Evolutionary conservation across 306 rosid species (phyloP).

Genomic region (Fragaria nilgerrensis): DNA sequence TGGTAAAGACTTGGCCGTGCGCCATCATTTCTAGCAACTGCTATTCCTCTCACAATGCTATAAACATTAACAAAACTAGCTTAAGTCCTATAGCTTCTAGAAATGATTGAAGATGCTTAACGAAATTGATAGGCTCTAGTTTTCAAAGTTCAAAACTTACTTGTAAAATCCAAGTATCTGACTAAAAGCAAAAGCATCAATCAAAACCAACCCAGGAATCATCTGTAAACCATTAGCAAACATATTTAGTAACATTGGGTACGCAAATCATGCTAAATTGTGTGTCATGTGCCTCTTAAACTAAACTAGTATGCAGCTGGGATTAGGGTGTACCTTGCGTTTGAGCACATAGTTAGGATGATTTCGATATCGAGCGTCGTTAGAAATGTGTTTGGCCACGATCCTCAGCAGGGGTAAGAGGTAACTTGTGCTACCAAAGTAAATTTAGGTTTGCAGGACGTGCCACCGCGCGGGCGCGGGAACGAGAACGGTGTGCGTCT

Average conservation of each 20-base stretch:
- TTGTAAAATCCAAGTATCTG: not conserved
- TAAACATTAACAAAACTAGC: too few relatives aligned
- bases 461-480: too few relatives aligned
- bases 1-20: not conserved
- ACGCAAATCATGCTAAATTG: not conserved
- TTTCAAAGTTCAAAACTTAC: not conserved
- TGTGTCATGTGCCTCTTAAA: too few relatives aligned
- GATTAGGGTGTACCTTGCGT: not conserved
- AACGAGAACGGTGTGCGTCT: too few relatives aligned
- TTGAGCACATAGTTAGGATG: not conserved
- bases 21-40: not conserved
- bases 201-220: not conserved
- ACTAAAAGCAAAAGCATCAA: not conserved
- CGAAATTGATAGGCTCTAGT: not conserved
- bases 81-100: too few relatives aligned
- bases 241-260: not conserved
- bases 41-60: not conserved
- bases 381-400: too few relatives aligned
- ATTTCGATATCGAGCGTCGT: not conserved
- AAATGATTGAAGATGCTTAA: too few relatives aligned
- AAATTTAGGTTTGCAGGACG: too few relatives aligned
- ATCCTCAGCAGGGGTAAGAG: too few relatives aligned
- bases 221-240: not conserved
- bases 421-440: too few relatives aligned
- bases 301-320: too few relatives aligned